phyloP scores from a whole-genome alignment of 768 basidiomycete species.

The Mycena latifolia region DNA sequence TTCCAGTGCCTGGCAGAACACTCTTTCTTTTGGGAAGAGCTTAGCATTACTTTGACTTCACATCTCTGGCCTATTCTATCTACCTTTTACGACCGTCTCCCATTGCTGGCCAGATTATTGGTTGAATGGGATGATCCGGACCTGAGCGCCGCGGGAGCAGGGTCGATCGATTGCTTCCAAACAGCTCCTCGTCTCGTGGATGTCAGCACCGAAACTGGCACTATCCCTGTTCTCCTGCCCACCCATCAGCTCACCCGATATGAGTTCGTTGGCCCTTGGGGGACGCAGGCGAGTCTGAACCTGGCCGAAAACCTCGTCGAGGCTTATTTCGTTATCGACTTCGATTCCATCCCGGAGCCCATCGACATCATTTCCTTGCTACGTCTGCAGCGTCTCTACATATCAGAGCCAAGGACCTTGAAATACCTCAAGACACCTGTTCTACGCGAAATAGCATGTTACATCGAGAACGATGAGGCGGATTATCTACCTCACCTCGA shows the following conservation, averaged over 20 bases:
- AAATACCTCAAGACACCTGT: not conserved
- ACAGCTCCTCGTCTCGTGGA: not conserved
- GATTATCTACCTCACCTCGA: not conserved
- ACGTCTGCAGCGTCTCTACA: not conserved
- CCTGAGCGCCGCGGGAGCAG: not conserved
- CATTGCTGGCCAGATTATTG: not conserved
- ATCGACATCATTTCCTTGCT: not conserved
- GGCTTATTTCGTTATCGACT: not conserved
- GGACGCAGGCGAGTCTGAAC: not conserved
- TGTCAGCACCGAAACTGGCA: not conserved
- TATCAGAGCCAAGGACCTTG: not conserved
- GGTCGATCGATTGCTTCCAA: not conserved
- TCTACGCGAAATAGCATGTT: not conserved
- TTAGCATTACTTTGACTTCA: not conserved
- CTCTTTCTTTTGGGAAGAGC: slow-evolving; percentile 2
- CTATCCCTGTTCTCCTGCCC: not conserved
- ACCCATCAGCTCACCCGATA: not conserved
- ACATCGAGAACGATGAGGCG: not conserved
- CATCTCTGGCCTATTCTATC: too few species aligned
- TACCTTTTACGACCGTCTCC: too few species aligned
- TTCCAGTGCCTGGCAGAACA: not conserved
- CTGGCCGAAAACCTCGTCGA: slow-evolving; percentile 4
- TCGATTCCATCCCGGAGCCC: not conserved
- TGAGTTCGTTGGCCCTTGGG: not conserved
- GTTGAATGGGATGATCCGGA: not conserved